Conservation (phyloP, 129 eudicot genomes). For the Lonicera japonica region DNA sequence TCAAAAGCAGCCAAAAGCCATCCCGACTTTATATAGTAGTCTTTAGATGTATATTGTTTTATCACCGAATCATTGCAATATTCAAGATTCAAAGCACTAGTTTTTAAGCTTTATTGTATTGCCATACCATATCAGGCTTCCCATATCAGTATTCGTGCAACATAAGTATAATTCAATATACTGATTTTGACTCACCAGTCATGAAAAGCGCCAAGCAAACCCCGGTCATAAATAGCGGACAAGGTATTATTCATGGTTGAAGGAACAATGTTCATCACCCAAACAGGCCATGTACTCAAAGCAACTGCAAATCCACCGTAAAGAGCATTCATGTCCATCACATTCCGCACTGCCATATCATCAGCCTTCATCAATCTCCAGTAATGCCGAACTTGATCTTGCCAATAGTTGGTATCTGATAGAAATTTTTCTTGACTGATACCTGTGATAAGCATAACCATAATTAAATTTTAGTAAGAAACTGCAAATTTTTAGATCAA, state of each 20-base stretch:
- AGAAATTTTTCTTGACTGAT: conserved; percentile 55
- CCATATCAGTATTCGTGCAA: too few species aligned
- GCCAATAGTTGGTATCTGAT: conserved; percentile 77
- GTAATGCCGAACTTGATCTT: conserved; percentile 84
- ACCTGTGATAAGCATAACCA: conserved; percentile 34
- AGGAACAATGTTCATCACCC: conserved; percentile 96
- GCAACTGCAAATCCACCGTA: conserved; percentile 91
- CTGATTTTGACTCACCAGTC: conserved; percentile 55
- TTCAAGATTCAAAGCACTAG: too few species aligned
- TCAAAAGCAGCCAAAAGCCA: too few species aligned
- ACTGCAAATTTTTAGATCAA: not conserved
- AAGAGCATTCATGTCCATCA: conserved; percentile 93
- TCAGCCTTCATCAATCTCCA: conserved; percentile 78
- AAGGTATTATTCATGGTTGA: conserved; percentile 51
- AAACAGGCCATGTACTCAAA: conserved; percentile 80
- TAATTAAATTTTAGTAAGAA: not conserved
- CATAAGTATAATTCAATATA: too few species aligned
- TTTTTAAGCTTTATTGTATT: too few species aligned
- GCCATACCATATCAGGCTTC: too few species aligned
- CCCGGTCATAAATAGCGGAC: conserved; percentile 65
- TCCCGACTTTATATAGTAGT: too few species aligned
- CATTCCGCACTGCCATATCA: conserved; percentile 64
- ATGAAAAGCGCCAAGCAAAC: conserved; percentile 78
- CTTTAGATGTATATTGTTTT: too few species aligned
- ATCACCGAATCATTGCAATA: too few species aligned